A percentile compares a stretch with the other conserved stretches of the same genome.
Evolutionary conservation across 2,329 filamentous ascomycete genomes (phyloP).

Genomic region (Cercospora zeae-maydis): DNA sequence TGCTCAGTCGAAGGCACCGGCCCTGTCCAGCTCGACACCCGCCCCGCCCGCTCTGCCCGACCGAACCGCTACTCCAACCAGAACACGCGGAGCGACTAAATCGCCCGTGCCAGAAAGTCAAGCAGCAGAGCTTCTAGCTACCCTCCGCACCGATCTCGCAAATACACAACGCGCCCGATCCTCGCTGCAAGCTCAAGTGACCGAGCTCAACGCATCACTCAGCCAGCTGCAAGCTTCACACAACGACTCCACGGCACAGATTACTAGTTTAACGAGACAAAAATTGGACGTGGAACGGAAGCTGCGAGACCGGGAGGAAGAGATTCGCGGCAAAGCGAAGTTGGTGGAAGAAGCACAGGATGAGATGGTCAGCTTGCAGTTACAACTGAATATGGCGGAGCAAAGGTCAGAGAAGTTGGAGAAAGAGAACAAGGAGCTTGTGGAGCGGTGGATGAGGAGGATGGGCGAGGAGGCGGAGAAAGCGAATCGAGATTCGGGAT

Average conservation of each 20-base stretch:
- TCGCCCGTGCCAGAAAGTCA: constrained; percentile 50
- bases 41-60: constrained; percentile 20
- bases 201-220: constrained; percentile 61
- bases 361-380: constrained; percentile 80
- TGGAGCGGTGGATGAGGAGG: constrained; percentile 85
- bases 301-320: constrained; percentile 77
- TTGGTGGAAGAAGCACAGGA: constrained; percentile 86
- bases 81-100: constrained; percentile 21
- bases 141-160: constrained; percentile 65
- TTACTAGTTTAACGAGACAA: constrained; percentile 62
- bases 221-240: constrained; percentile 58
- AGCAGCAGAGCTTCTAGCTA: constrained; percentile 54
- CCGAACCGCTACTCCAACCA: constrained; percentile 29
- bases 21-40: constrained; percentile 31
- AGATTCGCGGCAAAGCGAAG: constrained; percentile 78
- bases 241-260: constrained; percentile 57
- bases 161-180: constrained; percentile 72
- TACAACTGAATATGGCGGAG: constrained; percentile 84
- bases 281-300: constrained; percentile 60
- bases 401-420: constrained; percentile 68
- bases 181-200: constrained; percentile 62
- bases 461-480: constrained; percentile 82
- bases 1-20: constrained; percentile 12
- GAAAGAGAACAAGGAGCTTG: constrained; percentile 81
- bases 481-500: constrained; percentile 62